Conservation (phyloP, 768 basidiomycete species). For the Tricholoma matsutake region DNA sequence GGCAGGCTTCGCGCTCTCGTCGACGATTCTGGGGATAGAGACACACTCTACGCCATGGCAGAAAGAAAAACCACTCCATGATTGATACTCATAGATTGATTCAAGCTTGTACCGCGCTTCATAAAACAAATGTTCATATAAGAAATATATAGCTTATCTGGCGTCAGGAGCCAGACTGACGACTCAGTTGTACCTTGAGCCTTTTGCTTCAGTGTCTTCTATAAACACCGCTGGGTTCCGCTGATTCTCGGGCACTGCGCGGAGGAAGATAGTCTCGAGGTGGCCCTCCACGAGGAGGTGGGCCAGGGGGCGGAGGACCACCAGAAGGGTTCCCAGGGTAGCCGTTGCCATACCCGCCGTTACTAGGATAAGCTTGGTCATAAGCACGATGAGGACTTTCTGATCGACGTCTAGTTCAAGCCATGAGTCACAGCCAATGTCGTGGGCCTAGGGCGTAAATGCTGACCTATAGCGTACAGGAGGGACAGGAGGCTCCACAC, state of each 20-base stretch:
- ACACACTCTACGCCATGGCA: conserved; percentile 45
- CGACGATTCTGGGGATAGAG: conserved; percentile 55
- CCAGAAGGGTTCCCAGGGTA: conserved; percentile 41
- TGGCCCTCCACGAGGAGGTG: conserved; percentile 18
- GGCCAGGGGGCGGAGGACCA: conserved; percentile 35
- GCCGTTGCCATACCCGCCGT: conserved; percentile 44
- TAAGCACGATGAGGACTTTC: conserved; percentile 62
- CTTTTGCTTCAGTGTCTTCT: conserved; percentile 33
- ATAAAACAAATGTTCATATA: conserved; percentile 1
- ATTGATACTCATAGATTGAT: not conserved
- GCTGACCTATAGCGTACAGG: conserved; percentile 47
- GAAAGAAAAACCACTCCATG: not conserved
- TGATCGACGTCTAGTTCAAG: conserved; percentile 58
- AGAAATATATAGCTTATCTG: conserved; percentile 9
- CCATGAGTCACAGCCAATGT: not conserved
- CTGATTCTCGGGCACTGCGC: conserved; percentile 44
- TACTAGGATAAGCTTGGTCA: conserved; percentile 45
- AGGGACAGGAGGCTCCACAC: conserved; percentile 33
- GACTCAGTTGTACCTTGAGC: conserved; percentile 1
- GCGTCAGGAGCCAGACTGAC: conserved; percentile 12
- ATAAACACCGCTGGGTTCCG: conserved; percentile 36
- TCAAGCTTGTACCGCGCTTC: not conserved
- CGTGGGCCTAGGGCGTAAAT: conserved; percentile 3
- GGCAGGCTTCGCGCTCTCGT: conserved; percentile 54
- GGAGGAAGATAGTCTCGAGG: conserved; percentile 47